Percentiles rank a stretch among this genome's conserved stretches.
Evolutionary conservation across 352 stramenopile genomes (phyloP).

Genomic region (Thraustochytrium sp.): DNA sequence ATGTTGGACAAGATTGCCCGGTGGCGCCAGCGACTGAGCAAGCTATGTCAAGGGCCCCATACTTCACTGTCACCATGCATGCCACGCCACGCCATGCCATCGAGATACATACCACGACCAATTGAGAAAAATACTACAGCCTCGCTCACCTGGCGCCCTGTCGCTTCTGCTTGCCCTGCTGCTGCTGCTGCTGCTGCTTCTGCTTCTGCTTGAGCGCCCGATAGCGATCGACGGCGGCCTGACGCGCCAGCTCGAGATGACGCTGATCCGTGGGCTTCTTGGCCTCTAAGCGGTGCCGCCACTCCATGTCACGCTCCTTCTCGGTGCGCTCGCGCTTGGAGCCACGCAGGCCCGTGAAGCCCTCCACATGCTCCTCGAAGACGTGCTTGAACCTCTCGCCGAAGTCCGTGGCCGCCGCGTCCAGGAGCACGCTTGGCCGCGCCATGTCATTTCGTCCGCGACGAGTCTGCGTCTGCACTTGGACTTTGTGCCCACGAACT

Average conservation of each 20-base stretch:
- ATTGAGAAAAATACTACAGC: too few relatives aligned
- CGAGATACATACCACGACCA: too few relatives aligned
- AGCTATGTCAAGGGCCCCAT: too few relatives aligned
- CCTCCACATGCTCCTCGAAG: constrained; percentile 41
- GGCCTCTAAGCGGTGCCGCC: background rate
- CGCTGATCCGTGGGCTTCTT: background rate
- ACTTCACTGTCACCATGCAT: too few relatives aligned
- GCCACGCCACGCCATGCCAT: too few relatives aligned
- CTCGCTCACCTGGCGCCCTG: background rate
- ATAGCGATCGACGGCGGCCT: background rate
- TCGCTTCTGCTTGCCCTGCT: background rate
- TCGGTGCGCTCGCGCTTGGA: background rate
- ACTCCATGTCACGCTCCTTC: constrained; percentile 36
- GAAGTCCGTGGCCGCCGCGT: background rate
- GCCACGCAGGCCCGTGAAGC: constrained; percentile 18
- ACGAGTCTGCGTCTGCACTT: constrained; percentile 7
- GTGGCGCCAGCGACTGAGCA: too few relatives aligned
- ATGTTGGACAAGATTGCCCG: too few relatives aligned
- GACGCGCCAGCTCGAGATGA: background rate
- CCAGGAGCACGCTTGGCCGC: constrained; percentile 3
- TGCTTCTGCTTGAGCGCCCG: background rate
- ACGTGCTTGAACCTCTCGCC: background rate
- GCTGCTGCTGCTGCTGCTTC: background rate
- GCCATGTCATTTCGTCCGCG: constrained; percentile 11
- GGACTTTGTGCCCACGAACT: constrained; percentile 5